Evolutionary conservation across 495 filamentous ascomycete species (phyloP).

Genomic region (Penicillium flavigenum): DNA sequence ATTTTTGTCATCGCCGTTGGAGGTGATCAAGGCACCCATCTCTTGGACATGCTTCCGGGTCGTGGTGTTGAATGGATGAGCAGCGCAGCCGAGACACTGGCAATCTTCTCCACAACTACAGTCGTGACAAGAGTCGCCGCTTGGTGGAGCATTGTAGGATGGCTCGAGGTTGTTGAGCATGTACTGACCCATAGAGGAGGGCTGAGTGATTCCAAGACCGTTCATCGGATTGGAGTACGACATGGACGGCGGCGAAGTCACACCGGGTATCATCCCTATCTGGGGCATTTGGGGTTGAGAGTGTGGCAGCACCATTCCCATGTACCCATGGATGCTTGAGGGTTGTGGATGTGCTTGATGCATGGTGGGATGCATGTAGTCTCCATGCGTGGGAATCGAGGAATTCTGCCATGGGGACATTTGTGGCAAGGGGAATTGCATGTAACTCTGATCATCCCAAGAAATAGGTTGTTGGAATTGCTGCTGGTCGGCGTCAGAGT

Average conservation of each 20-base stretch:
- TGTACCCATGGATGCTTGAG: conserved; percentile 17
- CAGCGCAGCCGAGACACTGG: conserved; percentile 65
- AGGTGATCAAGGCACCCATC: conserved; percentile 46
- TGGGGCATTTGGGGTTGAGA: not conserved
- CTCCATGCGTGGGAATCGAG: conserved; percentile 14
- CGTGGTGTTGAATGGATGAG: conserved; percentile 71
- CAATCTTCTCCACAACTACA: conserved; percentile 68
- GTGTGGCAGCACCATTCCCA: conserved; percentile 1
- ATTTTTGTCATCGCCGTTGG: conserved; percentile 32
- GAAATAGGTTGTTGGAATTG: conserved; percentile 7
- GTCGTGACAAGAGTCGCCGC: conserved; percentile 40
- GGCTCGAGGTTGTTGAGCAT: conserved; percentile 12
- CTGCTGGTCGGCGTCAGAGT: conserved; percentile 4
- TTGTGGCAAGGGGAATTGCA: conserved; percentile 19
- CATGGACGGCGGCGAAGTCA: conserved; percentile 10
- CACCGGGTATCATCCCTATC: not conserved
- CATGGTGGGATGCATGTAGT: conserved; percentile 21
- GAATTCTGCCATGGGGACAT: conserved; percentile 29
- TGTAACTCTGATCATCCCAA: conserved; percentile 21
- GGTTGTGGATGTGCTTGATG: conserved; percentile 14
- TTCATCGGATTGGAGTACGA: conserved; percentile 19
- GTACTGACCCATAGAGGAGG: conserved; percentile 19
- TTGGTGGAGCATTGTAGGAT: conserved; percentile 13
- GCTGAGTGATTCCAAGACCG: conserved; percentile 21
- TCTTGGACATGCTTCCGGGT: conserved; percentile 63